Conservation (phyloP, 768 basidiomycete species). For the Trichaptum fuscoviolaceum region DNA sequence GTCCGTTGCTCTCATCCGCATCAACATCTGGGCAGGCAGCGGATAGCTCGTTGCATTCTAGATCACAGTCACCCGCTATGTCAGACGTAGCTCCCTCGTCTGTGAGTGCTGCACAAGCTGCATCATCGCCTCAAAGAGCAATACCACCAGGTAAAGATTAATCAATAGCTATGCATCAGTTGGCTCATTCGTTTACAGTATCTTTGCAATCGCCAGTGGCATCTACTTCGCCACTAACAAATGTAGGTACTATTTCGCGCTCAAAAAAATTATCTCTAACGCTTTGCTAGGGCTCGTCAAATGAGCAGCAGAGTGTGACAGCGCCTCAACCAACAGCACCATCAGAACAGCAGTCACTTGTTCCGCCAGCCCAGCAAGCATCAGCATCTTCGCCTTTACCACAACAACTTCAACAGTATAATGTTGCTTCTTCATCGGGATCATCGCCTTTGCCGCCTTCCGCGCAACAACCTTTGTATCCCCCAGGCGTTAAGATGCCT, state of each 20-base stretch:
- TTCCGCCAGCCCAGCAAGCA: slow-evolving; percentile 20
- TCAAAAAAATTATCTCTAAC: too few species aligned
- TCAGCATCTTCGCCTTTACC: slow-evolving; percentile 41
- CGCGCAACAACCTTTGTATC: slow-evolving; percentile 45
- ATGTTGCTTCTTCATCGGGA: slow-evolving; percentile 15
- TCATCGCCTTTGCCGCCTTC: slow-evolving; percentile 26
- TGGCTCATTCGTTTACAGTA: background rate
- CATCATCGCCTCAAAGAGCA: slow-evolving; percentile 6
- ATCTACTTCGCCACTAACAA: background rate
- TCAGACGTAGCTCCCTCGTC: slow-evolving; percentile 56
- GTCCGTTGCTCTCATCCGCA: slow-evolving; percentile 75
- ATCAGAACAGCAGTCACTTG: slow-evolving; percentile 22
- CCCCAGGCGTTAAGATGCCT: slow-evolving; percentile 62
- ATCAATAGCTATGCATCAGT: background rate
- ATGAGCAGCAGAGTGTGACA: background rate
- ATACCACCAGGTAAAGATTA: slow-evolving; percentile 3
- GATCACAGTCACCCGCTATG: slow-evolving; percentile 65
- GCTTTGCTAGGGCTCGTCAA: background rate
- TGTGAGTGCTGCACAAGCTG: slow-evolving; percentile 14
- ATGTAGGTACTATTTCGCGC: background rate
- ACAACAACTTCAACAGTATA: slow-evolving; percentile 41
- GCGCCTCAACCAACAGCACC: background rate
- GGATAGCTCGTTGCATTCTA: slow-evolving; percentile 65
- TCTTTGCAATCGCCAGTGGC: background rate
- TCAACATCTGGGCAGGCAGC: slow-evolving; percentile 55